phyloP scores from a whole-genome alignment of 345 rosid species.

The Syzygium aqueum region DNA sequence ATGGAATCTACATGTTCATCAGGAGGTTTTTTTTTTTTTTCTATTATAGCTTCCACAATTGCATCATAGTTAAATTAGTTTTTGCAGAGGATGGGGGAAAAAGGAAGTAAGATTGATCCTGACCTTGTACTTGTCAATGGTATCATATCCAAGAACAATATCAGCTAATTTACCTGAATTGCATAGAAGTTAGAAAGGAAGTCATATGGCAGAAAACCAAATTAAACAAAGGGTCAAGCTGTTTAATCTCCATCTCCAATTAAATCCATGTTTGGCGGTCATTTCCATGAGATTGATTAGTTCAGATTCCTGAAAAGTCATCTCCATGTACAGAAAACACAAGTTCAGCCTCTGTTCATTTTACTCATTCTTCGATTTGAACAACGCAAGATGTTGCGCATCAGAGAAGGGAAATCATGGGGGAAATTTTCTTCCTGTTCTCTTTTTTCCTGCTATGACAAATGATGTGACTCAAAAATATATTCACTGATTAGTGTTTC shows the following conservation, averaged over 20 bases:
- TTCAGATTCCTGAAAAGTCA: background rate
- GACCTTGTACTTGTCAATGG: conserved; percentile 37
- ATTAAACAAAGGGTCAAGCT: background rate
- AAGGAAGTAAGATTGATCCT: background rate
- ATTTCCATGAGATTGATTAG: background rate
- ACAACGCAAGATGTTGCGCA: background rate
- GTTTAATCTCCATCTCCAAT: background rate
- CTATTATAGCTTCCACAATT: background rate
- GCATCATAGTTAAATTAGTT: background rate
- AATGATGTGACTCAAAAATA: background rate
- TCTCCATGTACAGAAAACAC: background rate
- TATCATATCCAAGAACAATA: conserved; percentile 46
- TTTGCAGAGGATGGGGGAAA: background rate
- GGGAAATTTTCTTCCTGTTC: background rate
- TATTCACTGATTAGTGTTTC: background rate
- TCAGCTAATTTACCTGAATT: conserved; percentile 38
- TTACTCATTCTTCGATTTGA: background rate
- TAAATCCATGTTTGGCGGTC: background rate
- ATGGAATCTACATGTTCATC: background rate
- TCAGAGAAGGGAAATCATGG: background rate
- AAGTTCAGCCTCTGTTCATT: background rate
- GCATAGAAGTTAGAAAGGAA: background rate
- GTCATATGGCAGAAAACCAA: background rate
- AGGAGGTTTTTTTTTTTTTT: background rate
- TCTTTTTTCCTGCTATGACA: background rate